phyloP scores from a whole-genome alignment of 177 flowering plant genomes.

The Vitis hybrid region DNA sequence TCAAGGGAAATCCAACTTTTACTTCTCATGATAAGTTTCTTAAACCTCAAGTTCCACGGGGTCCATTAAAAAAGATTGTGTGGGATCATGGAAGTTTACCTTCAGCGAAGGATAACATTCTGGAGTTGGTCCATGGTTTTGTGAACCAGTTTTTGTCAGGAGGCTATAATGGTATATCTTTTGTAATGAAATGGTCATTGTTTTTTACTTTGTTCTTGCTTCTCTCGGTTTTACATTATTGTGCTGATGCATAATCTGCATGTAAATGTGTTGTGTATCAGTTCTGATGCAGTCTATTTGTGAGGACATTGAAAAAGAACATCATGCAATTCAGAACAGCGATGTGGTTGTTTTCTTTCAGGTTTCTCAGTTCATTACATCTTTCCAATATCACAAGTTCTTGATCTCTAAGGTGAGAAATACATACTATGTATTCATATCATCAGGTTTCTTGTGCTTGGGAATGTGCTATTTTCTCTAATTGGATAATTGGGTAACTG shows the following conservation, averaged over 20 bases:
- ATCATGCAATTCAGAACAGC: constrained; percentile 57
- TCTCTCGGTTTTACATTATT: constrained; percentile 1
- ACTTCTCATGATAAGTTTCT: constrained; percentile 35
- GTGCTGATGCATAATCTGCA: constrained; percentile 11
- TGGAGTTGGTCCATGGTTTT: constrained; percentile 64
- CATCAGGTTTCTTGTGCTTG: too few species aligned
- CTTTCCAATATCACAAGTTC: constrained; percentile 75
- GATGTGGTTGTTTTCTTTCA: constrained; percentile 78
- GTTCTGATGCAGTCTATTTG: constrained; percentile 86
- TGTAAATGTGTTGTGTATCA: constrained; percentile 22
- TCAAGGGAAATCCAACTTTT: constrained; percentile 66
- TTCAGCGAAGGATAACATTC: constrained; percentile 46
- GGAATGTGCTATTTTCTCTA: too few species aligned
- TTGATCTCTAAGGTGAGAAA: constrained; percentile 61
- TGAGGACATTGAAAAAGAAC: constrained; percentile 87
- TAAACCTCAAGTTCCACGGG: constrained; percentile 51
- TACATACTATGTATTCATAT: not conserved
- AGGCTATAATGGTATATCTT: constrained; percentile 71
- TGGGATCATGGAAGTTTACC: constrained; percentile 62
- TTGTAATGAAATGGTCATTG: constrained; percentile 2
- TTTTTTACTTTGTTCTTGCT: not conserved
- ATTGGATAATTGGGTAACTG: too few species aligned
- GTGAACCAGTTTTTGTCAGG: constrained; percentile 75
- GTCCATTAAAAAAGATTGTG: constrained; percentile 58
- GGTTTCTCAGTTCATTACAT: constrained; percentile 76